Base-by-base conservation (phyloP, 495 filamentous ascomycete species). In the Durotheca rogersii region DNA sequence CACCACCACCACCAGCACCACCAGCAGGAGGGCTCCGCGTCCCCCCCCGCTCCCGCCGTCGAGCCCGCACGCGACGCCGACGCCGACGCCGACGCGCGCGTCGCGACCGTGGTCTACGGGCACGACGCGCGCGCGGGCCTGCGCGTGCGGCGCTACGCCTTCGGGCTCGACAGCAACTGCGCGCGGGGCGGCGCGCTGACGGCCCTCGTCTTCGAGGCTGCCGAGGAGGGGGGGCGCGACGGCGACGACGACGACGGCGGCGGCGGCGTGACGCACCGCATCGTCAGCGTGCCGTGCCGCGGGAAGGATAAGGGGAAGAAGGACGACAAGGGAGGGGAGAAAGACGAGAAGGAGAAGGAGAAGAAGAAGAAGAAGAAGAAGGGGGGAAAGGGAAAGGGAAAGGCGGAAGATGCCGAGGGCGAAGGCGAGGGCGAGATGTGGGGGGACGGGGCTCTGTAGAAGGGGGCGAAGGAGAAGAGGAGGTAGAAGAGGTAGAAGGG, bases 81-180 rank as follows among this genome's bases (percentile, higher is more conserved):
- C n/a, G n/a, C n/a, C n/a, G n/a, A n/a, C n/a, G n/a, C n/a, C n/a
- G n/a, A n/a, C 23, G 23, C 23, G 9, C 4, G 4, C 6, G 65
- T 66, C 15, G 44, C 58, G 33, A 85, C 85, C 14, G 77, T 78
- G 2, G 81, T 93, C 37, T 98, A 96, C 62, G 93, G 92, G 2
- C 93, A 98, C 62, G 88, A 97, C 65, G 79, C 88, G 30, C 81
- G 81, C 31, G 65, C 70, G 0, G 88, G 87, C 0, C 75, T 95
- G 12, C 81, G 85, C 31, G 66, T 87, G 5, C 64, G 66, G 2
- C 47, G 53, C 21, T 94, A 90, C 64, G 85, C 84, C 32, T 89
- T 89, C 61, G 93, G 93, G 1, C 72, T 98, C 15, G 93, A 97
- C 64, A 83, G 83, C 0, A 85, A 84, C 1, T 96, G 91, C 62